A percentile compares a stretch with the other conserved stretches of the same genome.
phyloP scores from a whole-genome alignment of 2,329 filamentous ascomycete genomes.

The Verticillium albo-atrum region DNA sequence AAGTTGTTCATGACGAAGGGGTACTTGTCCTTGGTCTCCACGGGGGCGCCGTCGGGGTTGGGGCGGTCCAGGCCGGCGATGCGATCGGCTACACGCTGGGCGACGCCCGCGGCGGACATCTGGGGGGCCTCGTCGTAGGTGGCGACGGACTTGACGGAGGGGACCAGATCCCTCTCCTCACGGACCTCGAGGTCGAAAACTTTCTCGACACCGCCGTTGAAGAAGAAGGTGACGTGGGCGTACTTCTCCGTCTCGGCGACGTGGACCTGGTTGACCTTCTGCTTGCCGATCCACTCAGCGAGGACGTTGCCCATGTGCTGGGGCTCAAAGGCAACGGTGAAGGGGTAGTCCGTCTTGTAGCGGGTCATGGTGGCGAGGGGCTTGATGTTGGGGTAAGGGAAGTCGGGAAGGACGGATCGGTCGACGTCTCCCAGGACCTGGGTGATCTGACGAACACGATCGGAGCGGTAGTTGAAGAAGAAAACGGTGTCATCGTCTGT shows the following conservation, averaged over 20 bases:
- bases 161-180: conserved; percentile 70
- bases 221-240: conserved; percentile 99
- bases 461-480: conserved; percentile 99
- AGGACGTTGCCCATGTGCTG: conserved; percentile 98
- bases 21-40: conserved; percentile 53
- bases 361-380: conserved; percentile 92
- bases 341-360: conserved; percentile 94
- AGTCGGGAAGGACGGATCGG: conserved; percentile 84
- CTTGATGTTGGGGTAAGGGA: conserved; percentile 87
- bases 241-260: conserved; percentile 99
- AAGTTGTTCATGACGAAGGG: conserved; percentile 99
- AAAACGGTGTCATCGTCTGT: conserved; percentile 92
- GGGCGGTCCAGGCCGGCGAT: conserved; percentile 36
- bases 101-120: conserved; percentile 92
- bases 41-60: neutral
- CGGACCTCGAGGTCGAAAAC: conserved; percentile 87
- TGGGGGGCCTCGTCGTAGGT: conserved; percentile 94
- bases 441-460: conserved; percentile 93
- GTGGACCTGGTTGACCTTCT: conserved; percentile 88
- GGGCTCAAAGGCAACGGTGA: conserved; percentile 86
- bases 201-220: conserved; percentile 98
- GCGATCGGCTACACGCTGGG: conserved; percentile 83
- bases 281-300: conserved; percentile 90
- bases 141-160: conserved; percentile 82
- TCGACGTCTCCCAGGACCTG: conserved; percentile 91